Evolutionary conservation across 2,329 filamentous ascomycete genomes (phyloP).

Genomic region (Malbranchea cinnamomea): DNA sequence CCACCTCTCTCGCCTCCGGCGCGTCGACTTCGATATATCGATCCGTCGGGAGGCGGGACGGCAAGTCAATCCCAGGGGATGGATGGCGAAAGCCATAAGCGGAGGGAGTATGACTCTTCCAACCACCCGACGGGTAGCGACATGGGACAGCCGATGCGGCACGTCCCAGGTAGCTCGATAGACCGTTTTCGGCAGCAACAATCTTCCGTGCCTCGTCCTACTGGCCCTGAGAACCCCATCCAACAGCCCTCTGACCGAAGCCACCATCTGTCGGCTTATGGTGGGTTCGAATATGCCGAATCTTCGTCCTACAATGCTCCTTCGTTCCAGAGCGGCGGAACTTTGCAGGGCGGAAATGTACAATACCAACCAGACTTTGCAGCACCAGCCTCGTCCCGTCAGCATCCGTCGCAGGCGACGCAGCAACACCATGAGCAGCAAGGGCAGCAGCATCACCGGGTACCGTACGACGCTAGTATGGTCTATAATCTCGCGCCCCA

Average conservation of each 20-base stretch:
- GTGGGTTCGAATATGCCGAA: conserved; percentile 42
- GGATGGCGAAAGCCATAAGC: conserved; percentile 60
- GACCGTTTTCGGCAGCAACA: conserved; percentile 23
- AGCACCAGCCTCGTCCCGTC: conserved; percentile 26
- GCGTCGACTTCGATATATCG: conserved; percentile 41
- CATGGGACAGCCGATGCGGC: conserved; percentile 35
- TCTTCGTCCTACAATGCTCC: conserved; percentile 40
- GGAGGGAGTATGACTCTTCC: conserved; percentile 61
- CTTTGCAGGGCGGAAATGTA: conserved; percentile 39
- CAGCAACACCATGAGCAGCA: conserved; percentile 31
- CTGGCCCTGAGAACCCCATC: too few relatives aligned
- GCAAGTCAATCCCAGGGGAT: conserved; percentile 47
- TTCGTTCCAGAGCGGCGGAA: conserved; percentile 30
- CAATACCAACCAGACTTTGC: conserved; percentile 54
- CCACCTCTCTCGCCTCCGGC: conserved; percentile 50
- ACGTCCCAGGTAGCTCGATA: conserved; percentile 35
- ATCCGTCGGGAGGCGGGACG: conserved; percentile 43
- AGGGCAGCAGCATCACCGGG: conserved; percentile 33
- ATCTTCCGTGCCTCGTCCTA: conserved; percentile 17
- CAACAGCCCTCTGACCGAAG: conserved; percentile 23
- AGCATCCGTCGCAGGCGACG: conserved; percentile 15
- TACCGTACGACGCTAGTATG: conserved; percentile 47
- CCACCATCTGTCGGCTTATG: conserved; percentile 23
- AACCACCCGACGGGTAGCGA: conserved; percentile 38
- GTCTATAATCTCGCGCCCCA: conserved; percentile 66